These are phyloP conservation scores for Xylaria sp. DNA, from an alignment of 2,329 filamentous ascomycete genomes.

Conservation along the genomic window DNA sequence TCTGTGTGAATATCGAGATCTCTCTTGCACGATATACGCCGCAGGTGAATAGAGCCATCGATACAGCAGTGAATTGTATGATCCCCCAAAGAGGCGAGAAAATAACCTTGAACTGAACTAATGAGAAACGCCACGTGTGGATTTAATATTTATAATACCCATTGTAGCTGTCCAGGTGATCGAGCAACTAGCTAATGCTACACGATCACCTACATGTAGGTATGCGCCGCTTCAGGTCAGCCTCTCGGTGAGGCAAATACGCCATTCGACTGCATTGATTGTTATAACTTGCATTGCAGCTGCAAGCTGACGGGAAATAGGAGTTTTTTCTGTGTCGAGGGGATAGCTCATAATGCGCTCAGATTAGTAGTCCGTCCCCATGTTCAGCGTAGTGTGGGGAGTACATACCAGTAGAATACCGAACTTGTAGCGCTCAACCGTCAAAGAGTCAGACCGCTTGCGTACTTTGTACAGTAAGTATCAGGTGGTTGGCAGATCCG, in stretches of 20 bases:
- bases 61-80: too few species aligned
- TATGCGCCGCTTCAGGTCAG: too few species aligned
- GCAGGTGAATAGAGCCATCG: too few species aligned
- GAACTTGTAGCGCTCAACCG: background rate
- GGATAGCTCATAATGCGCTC: slow-evolving; percentile 9
- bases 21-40: too few species aligned
- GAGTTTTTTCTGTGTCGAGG: background rate
- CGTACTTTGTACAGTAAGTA: background rate
- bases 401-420: background rate
- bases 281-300: slow-evolving; percentile 4
- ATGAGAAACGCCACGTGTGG: too few species aligned
- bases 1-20: too few species aligned
- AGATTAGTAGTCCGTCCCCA: slow-evolving; percentile 13
- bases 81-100: too few species aligned
- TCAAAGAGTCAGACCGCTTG: slow-evolving; percentile 8
- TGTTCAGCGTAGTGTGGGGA: too few species aligned
- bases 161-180: too few species aligned
- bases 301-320: slow-evolving; percentile 20
- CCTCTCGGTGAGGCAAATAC: background rate
- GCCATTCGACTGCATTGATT: background rate
- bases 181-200: background rate
- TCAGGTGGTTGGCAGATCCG: background rate
- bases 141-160: too few species aligned
- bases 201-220: background rate
- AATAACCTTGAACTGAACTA: too few species aligned